phyloP scores from a whole-genome alignment of 2,329 filamentous ascomycete genomes.

The Scedosporium aurantiacum region DNA sequence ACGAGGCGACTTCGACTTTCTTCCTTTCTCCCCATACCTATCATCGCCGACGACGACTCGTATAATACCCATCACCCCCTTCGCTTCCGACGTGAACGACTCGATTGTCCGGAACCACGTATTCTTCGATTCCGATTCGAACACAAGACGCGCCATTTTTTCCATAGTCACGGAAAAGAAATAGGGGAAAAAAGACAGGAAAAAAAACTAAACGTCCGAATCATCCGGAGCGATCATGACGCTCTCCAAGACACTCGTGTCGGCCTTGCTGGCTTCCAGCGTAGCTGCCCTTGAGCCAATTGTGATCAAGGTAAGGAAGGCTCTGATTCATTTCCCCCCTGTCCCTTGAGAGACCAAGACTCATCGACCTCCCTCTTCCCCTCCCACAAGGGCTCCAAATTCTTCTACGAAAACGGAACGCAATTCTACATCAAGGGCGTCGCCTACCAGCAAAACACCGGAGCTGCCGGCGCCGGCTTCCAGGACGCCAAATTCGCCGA shows the following conservation, averaged over 20 bases:
- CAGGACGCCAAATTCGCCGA: conserved; percentile 54
- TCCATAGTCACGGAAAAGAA: too few species aligned
- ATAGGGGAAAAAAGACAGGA: too few species aligned
- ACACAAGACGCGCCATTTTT: too few species aligned
- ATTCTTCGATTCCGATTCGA: not conserved
- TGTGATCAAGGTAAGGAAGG: conserved; percentile 50
- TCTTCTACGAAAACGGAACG: conserved; percentile 71
- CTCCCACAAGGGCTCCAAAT: conserved; percentile 56
- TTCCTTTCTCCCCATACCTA: not conserved
- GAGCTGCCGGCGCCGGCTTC: conserved; percentile 40
- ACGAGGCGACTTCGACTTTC: not conserved
- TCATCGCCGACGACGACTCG: not conserved
- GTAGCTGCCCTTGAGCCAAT: conserved; percentile 44
- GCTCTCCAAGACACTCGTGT: conserved; percentile 19
- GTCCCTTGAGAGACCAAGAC: not conserved
- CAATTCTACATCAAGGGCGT: conserved; percentile 78
- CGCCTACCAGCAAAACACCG: conserved; percentile 81
- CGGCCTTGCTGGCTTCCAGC: conserved; percentile 30
- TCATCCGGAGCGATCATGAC: conserved; percentile 19
- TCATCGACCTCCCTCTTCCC: conserved; percentile 3
- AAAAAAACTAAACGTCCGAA: not conserved
- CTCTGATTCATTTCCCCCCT: not conserved
- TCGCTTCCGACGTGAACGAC: not conserved
- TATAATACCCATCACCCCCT: not conserved
- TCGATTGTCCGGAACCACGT: not conserved